phyloP scores from a whole-genome alignment of 2,329 filamentous ascomycete species.

The Fusarium irregulare region DNA sequence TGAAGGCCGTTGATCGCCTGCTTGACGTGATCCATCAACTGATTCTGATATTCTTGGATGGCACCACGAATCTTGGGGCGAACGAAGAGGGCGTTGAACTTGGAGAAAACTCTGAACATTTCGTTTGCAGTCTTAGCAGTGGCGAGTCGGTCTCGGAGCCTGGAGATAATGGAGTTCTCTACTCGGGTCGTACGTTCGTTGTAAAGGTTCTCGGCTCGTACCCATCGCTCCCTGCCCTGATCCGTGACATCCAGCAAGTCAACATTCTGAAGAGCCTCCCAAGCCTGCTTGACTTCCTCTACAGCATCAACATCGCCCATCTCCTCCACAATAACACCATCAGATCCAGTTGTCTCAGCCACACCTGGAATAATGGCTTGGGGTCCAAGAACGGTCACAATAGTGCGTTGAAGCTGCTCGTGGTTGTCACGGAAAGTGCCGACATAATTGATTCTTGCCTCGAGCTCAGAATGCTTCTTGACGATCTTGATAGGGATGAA shows the following conservation, averaged over 20 bases:
- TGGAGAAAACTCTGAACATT: constrained; percentile 99
- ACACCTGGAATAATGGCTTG: constrained; percentile 68
- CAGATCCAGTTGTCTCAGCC: constrained; percentile 63
- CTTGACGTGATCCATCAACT: constrained; percentile 98
- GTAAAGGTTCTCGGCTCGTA: constrained; percentile 93
- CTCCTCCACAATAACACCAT: constrained; percentile 85
- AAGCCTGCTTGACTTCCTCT: constrained; percentile 94
- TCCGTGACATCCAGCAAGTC: constrained; percentile 92
- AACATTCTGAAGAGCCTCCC: constrained; percentile 92
- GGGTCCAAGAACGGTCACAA: constrained; percentile 93
- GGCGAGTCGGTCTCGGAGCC: constrained; percentile 89
- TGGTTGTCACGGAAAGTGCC: constrained; percentile 96
- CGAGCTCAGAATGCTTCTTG: constrained; percentile 86
- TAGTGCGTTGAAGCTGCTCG: constrained; percentile 95
- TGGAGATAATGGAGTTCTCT: constrained; percentile 98
- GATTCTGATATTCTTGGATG: constrained; percentile 97
- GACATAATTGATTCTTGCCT: constrained; percentile 92
- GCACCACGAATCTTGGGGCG: constrained; percentile 98
- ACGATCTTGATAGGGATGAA: constrained; percentile 98
- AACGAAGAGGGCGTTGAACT: constrained; percentile 99
- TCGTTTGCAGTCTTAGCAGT: constrained; percentile 98
- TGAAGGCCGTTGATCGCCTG: constrained; percentile 93
- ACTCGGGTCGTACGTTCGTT: constrained; percentile 97
- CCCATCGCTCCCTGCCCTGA: constrained; percentile 92
- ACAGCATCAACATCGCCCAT: constrained; percentile 98